Base-by-base conservation (phyloP, 2,329 filamentous ascomycete species). In the Cladorrhinum sp. region DNA sequence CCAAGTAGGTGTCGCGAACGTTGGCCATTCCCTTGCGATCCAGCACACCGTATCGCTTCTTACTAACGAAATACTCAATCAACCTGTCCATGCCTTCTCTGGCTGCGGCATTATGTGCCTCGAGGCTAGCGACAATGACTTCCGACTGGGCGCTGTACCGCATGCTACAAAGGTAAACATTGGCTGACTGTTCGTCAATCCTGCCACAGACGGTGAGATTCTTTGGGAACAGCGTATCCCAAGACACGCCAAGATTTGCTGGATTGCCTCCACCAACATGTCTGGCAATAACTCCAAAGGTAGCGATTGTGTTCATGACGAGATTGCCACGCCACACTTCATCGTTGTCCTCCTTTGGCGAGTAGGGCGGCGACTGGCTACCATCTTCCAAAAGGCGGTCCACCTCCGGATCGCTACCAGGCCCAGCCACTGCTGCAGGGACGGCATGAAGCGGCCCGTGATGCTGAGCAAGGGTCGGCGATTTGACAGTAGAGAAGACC, bases 1-100 rank as follows among this genome's bases (percentile, higher is more conserved):
- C 88, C 30, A 98, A 83, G 73, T 98, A 98, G 1, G 93, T 91
- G 71, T 98, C 94, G 62, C 92, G 88, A 54, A 97, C 89, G 62
- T 92, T 88, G 20, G 86, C 83, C 28, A 87, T 77, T 1, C 84
- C 83, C 73, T 90, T 89, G 71, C 94, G 90, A 14, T 88, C 88
- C 6, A 97, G 83, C 1, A 98, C 94, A 20, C 92, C 94, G 73
- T 96, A 99, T 33, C 92, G 84, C 65, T 90, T 85, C 70, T 94
- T 91, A 55, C 82, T 82, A 48, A 86, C 80, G 72, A 99, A 98
- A 76, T 99, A 98, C 57, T 92, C 84, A 69, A 93, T 91, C n/a
- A 98, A 80, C 18, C 84, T 83, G 65, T 89, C 82, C 70, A 96
- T 96, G 23, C 86, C 83, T 6, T 80, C 75, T 28, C 80, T 79